Evolutionary conservation across 2,329 filamentous ascomycete species (phyloP).

Genomic region (Aotearoamyces nothofagi): DNA sequence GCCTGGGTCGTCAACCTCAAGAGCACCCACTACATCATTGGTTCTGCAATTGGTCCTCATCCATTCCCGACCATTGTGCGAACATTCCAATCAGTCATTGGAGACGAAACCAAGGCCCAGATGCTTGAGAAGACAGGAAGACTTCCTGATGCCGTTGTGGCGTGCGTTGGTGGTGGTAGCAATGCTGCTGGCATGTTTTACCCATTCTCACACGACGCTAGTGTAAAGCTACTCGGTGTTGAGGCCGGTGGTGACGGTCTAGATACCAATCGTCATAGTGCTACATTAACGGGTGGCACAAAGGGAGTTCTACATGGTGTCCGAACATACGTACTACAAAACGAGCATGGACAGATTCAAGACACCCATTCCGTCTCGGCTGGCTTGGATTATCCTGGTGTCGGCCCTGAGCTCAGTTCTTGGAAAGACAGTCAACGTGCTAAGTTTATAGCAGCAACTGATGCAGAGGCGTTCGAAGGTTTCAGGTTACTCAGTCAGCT

Average conservation of each 20-base stretch:
- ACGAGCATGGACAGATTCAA: slow-evolving; percentile 80
- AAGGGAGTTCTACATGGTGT: slow-evolving; percentile 95
- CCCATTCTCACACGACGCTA: slow-evolving; percentile 74
- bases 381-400: slow-evolving; percentile 91
- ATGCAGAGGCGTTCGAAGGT: slow-evolving; percentile 75
- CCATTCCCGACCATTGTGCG: slow-evolving; percentile 96
- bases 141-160: slow-evolving; percentile 89
- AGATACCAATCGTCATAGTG: slow-evolving; percentile 72
- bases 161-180: slow-evolving; percentile 88
- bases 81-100: slow-evolving; percentile 95
- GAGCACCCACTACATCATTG: slow-evolving; percentile 96
- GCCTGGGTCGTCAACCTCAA: slow-evolving; percentile 88
- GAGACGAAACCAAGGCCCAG: slow-evolving; percentile 84
- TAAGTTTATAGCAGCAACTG: slow-evolving; percentile 80
- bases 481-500: slow-evolving; percentile 75
- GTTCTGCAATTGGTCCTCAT: slow-evolving; percentile 92
- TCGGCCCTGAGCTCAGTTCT: slow-evolving; percentile 76
- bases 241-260: slow-evolving; percentile 91
- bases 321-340: slow-evolving; percentile 87
- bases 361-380: slow-evolving; percentile 96
- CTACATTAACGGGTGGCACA: slow-evolving; percentile 71
- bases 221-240: slow-evolving; percentile 80
- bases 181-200: slow-evolving; percentile 98
- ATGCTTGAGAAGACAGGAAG: slow-evolving; percentile 74
- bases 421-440: slow-evolving; percentile 90